These are phyloP conservation scores for Zygoascus hellenicus DNA, from an alignment of 1,139 yeast species.

Conservation along the genomic window DNA sequence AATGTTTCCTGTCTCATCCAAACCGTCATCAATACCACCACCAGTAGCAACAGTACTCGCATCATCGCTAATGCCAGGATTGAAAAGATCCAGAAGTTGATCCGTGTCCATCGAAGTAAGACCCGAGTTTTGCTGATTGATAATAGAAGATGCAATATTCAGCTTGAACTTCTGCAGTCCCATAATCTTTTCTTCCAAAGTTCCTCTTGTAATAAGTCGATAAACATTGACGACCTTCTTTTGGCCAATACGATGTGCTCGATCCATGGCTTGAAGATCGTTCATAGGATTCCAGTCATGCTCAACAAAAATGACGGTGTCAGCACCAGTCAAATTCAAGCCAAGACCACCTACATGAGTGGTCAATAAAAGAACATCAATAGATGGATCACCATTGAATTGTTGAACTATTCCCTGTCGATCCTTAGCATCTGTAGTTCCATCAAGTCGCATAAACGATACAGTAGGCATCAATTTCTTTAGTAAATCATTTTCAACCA, in stretches of 20 bases:
- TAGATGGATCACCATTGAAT: conserved; percentile 94
- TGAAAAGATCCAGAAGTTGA: conserved; percentile 85
- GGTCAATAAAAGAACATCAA: conserved; percentile 83
- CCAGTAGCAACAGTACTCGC: conserved; percentile 36
- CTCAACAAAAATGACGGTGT: conserved; percentile 95
- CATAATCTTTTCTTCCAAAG: conserved; percentile 97
- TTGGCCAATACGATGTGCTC: conserved; percentile 98
- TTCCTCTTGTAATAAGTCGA: conserved; percentile 83
- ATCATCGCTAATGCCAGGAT: conserved; percentile 43
- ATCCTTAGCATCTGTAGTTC: conserved; percentile 87
- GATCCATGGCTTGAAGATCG: conserved; percentile 98
- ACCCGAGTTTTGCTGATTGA: conserved; percentile 94
- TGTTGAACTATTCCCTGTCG: conserved; percentile 88
- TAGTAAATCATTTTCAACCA: conserved; percentile 85
- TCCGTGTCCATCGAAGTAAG: conserved; percentile 94
- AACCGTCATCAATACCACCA: conserved; percentile 27
- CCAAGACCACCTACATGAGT: conserved; percentile 99
- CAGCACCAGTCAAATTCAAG: conserved; percentile 95
- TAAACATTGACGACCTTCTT: conserved; percentile 95
- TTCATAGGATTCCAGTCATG: conserved; percentile 99
- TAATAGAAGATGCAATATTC: conserved; percentile 94
- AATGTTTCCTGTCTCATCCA: conserved; percentile 52
- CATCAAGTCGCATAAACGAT: conserved; percentile 92
- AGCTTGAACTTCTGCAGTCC: conserved; percentile 95
- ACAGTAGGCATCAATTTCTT: conserved; percentile 84